phyloP scores from a whole-genome alignment of 1,284 basidiomycete genomes.

The Cystobasidium sp. region DNA sequence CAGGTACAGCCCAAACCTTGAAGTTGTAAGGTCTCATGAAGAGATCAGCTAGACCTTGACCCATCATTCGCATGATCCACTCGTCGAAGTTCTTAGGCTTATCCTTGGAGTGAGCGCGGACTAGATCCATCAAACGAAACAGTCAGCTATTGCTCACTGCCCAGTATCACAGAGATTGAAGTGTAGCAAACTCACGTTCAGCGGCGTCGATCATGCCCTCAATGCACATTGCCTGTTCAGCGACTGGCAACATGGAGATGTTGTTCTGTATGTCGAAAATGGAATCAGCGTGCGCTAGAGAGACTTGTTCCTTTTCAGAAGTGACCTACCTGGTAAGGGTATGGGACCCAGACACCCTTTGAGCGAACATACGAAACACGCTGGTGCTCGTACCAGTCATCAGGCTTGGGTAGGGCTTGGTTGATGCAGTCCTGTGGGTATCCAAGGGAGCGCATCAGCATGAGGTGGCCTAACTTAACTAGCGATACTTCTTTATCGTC shows the following conservation, averaged over 20 bases:
- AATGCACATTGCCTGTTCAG: constrained; percentile 61
- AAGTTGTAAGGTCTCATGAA: constrained; percentile 65
- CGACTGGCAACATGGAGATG: constrained; percentile 61
- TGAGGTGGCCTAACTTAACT: background rate
- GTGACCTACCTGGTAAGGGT: constrained; percentile 54
- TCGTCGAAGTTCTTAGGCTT: constrained; percentile 60
- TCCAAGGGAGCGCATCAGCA: background rate
- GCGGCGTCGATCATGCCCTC: constrained; percentile 61
- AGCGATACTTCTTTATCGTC: background rate
- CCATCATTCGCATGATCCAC: constrained; percentile 63
- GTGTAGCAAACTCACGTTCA: constrained; percentile 44
- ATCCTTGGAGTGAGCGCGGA: constrained; percentile 55
- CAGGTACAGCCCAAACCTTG: constrained; percentile 64
- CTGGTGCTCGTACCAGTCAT: constrained; percentile 63
- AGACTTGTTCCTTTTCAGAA: constrained; percentile 44
- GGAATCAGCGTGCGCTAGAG: background rate
- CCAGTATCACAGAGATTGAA: background rate
- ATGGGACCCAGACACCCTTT: constrained; percentile 62
- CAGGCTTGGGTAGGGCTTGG: constrained; percentile 60
- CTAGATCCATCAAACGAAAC: background rate
- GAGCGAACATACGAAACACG: constrained; percentile 63
- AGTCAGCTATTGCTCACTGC: background rate
- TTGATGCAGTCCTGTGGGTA: constrained; percentile 59
- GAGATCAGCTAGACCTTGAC: constrained; percentile 61
- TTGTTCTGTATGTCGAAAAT: constrained; percentile 61